phyloP scores from a whole-genome alignment of 768 basidiomycete species.

The Butyriboletus loyo region DNA sequence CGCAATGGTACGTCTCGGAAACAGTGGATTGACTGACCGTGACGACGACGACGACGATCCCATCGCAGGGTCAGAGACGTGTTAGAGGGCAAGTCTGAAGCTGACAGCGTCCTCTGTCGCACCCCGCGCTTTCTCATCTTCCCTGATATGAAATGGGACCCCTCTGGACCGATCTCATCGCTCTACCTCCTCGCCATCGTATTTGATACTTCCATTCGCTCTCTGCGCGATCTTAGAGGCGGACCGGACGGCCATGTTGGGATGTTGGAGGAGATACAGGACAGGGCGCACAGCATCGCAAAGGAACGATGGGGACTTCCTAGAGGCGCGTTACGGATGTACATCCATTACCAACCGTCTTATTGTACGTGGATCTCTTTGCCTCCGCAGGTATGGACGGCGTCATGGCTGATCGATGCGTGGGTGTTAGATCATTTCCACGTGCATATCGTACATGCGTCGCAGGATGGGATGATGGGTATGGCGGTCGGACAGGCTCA shows the following conservation, averaged over 20 bases:
- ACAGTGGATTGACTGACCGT: neutral
- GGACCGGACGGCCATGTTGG: constrained; percentile 52
- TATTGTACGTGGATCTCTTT: constrained; percentile 62
- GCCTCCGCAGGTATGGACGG: neutral
- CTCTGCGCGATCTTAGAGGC: constrained; percentile 67
- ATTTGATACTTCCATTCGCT: constrained; percentile 57
- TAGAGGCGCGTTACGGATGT: constrained; percentile 66
- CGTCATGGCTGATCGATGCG: neutral
- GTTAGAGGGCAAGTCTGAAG: constrained; percentile 71
- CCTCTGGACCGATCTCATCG: constrained; percentile 54
- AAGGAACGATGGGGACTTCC: constrained; percentile 64
- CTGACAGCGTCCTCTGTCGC: constrained; percentile 66
- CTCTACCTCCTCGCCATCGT: constrained; percentile 86
- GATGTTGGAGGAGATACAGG: constrained; percentile 64
- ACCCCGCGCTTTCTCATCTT: constrained; percentile 70
- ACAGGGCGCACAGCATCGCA: constrained; percentile 50
- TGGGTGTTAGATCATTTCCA: constrained; percentile 79
- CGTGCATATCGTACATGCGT: constrained; percentile 84
- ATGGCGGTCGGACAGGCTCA: constrained; percentile 90
- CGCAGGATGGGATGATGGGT: constrained; percentile 54
- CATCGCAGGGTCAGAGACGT: constrained; percentile 78
- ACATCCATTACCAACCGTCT: constrained; percentile 92
- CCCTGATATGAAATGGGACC: constrained; percentile 98
- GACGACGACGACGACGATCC: neutral
- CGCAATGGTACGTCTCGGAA: constrained; percentile 63